These are phyloP conservation scores for Solanum paucissectum DNA, from an alignment of 257 asterid genomes.

Conservation along the genomic window DNA sequence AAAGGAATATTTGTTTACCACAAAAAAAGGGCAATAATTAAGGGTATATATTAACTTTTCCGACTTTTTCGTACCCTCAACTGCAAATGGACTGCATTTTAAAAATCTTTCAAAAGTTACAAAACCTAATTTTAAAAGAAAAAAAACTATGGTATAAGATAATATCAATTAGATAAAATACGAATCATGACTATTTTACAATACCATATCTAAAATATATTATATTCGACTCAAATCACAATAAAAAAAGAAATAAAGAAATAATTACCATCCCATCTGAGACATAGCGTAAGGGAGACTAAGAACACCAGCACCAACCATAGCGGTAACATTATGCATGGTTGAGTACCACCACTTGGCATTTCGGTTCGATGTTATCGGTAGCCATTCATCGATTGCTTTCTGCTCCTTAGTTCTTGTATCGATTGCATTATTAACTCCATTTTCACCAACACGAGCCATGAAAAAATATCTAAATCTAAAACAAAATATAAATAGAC, in stretches of 20 bases:
- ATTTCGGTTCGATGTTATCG: constrained; percentile 34
- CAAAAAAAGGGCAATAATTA: too few species aligned
- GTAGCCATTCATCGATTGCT: constrained; percentile 57
- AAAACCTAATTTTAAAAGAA: not conserved
- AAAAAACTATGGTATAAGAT: not conserved
- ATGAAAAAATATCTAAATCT: not conserved
- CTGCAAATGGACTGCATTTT: not conserved
- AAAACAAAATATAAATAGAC: not conserved
- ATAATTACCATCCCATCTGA: constrained; percentile 44
- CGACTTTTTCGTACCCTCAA: not conserved
- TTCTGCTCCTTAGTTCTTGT: constrained; percentile 17
- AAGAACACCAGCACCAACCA: constrained; percentile 30
- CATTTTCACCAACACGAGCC: not conserved
- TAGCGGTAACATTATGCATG: constrained; percentile 75
- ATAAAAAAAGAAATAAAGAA: not conserved
- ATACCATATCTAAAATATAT: not conserved
- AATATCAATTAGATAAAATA: not conserved
- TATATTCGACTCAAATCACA: not conserved
- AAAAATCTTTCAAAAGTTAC: not conserved
- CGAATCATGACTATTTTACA: too few species aligned
- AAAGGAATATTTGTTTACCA: too few species aligned
- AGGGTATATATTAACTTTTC: too few species aligned
- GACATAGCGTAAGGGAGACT: constrained; percentile 5
- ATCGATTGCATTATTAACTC: not conserved
- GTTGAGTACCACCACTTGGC: constrained; percentile 71